Conservation (phyloP, 305 asterid species). For the Fraxinus platypoda region DNA sequence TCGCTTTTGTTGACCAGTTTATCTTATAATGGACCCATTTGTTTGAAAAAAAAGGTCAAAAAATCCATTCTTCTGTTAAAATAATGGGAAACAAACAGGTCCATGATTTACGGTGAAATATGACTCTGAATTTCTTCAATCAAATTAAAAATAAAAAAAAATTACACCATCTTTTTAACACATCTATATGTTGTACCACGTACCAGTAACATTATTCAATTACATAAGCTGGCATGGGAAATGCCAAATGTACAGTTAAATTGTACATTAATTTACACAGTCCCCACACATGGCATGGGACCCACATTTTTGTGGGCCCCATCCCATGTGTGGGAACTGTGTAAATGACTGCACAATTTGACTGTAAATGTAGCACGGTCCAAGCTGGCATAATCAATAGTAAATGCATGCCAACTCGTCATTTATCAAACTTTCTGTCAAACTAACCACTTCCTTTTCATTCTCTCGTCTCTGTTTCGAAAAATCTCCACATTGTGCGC, state of each 20-base stretch:
- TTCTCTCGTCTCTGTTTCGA: conserved; percentile 31
- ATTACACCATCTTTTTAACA: neutral
- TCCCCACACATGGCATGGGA: too few relatives aligned
- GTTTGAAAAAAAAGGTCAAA: too few relatives aligned
- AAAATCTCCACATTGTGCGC: conserved; percentile 37
- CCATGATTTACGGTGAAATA: neutral
- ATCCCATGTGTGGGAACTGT: too few relatives aligned
- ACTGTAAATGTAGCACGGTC: too few relatives aligned
- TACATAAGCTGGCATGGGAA: neutral
- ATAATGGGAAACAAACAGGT: neutral
- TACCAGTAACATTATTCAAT: neutral
- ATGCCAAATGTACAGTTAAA: too few relatives aligned
- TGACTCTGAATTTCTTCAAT: neutral
- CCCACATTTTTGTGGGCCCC: too few relatives aligned
- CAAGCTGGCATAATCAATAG: neutral
- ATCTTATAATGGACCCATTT: too few relatives aligned
- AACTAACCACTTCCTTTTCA: neutral
- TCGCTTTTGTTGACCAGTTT: too few relatives aligned
- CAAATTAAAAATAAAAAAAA: too few relatives aligned
- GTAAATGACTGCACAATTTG: too few relatives aligned
- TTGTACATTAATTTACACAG: too few relatives aligned
- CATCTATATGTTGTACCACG: neutral
- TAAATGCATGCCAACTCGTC: neutral
- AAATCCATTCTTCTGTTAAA: too few relatives aligned
- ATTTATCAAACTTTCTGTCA: neutral